Conservation (phyloP, 208 protist species). For the Trypanosoma theileri region DNA sequence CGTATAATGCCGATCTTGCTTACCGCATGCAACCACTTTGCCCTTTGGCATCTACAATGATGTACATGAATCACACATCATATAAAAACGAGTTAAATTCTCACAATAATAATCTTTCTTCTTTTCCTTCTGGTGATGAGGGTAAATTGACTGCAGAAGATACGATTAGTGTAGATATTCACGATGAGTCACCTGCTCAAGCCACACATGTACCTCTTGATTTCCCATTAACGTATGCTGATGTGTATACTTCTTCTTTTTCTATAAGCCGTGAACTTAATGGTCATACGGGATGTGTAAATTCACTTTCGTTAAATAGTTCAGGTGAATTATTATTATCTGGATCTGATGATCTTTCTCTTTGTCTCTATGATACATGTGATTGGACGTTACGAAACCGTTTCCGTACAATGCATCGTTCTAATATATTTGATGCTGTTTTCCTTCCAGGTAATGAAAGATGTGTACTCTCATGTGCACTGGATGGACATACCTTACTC, state of each 20-base stretch:
- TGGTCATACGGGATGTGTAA: constrained; percentile 55
- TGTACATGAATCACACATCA: constrained; percentile 6
- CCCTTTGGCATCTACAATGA: constrained; percentile 12
- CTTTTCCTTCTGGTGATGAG: too few species aligned
- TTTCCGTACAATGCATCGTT: constrained; percentile 37
- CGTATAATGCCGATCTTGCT: constrained; percentile 30
- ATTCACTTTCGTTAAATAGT: constrained; percentile 39
- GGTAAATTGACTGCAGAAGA: too few species aligned
- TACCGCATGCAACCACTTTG: constrained; percentile 30
- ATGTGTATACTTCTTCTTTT: constrained; percentile 27
- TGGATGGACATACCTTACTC: constrained; percentile 40
- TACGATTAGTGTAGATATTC: too few species aligned
- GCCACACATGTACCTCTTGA: too few species aligned
- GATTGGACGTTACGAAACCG: constrained; percentile 21
- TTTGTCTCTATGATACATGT: constrained; percentile 45
- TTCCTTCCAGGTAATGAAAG: constrained; percentile 32
- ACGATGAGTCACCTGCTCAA: too few species aligned
- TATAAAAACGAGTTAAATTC: too few species aligned
- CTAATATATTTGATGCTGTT: constrained; percentile 56
- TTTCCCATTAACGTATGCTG: constrained; percentile 16
- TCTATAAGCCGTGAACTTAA: constrained; percentile 23
- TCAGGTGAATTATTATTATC: constrained; percentile 39
- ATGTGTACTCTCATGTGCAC: constrained; percentile 38
- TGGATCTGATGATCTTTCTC: constrained; percentile 41
- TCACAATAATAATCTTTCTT: too few species aligned